Evolutionary conservation across 1,284 basidiomycete genomes (phyloP).

Genomic region (Ceratobasidium sp.): DNA sequence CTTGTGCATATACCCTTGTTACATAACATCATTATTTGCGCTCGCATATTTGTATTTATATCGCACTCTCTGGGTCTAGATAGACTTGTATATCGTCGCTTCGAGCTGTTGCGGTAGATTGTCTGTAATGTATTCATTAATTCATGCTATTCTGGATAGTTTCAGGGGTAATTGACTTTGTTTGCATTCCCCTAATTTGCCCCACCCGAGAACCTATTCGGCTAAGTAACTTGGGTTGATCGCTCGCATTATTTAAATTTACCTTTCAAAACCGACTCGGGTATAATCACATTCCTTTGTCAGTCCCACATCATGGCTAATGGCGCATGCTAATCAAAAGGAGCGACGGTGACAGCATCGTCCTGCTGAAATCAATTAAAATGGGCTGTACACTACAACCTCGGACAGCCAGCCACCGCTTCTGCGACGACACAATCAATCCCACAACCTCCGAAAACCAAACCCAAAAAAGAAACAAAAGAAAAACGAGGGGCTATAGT

Average conservation of each 20-base stretch:
- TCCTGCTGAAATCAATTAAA: too few species aligned
- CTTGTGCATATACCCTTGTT: neutral
- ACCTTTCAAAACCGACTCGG: neutral
- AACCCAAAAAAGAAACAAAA: neutral
- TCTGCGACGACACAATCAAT: neutral
- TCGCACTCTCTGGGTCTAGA: conserved; percentile 3
- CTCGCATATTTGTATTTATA: conserved; percentile 13
- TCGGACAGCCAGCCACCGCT: neutral
- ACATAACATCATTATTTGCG: neutral
- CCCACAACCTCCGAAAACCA: neutral
- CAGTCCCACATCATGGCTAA: neutral
- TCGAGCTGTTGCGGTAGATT: neutral
- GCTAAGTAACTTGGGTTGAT: too few species aligned
- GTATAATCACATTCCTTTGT: too few species aligned
- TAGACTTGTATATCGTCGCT: neutral
- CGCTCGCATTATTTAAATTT: neutral
- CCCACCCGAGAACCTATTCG: neutral
- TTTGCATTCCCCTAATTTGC: neutral
- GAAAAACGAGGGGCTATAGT: neutral
- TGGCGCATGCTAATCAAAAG: neutral
- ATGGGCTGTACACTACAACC: neutral
- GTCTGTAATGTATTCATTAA: neutral
- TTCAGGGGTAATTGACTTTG: neutral
- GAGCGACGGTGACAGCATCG: neutral
- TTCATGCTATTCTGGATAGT: neutral